These are phyloP conservation scores for Crepidotus variabilis DNA, from an alignment of 768 basidiomycete species.

Conservation along the genomic window DNA sequence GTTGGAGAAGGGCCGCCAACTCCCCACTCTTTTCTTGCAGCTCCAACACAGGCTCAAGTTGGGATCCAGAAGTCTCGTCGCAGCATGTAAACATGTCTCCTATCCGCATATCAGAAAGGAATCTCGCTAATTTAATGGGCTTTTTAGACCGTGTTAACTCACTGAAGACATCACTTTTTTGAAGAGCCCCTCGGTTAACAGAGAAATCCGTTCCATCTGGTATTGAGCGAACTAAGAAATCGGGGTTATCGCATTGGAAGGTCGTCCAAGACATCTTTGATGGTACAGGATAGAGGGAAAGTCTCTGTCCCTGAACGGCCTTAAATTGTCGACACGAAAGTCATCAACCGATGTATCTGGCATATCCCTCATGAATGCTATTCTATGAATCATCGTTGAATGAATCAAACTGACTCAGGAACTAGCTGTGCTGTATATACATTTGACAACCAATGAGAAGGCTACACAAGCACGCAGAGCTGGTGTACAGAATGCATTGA, in stretches of 20 bases:
- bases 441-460: too few relatives aligned
- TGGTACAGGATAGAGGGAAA: not conserved
- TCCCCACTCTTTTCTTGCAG: conserved; percentile 49
- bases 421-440: too few relatives aligned
- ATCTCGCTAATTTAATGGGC: not conserved
- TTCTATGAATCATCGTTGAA: too few relatives aligned
- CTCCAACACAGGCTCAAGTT: conserved; percentile 36
- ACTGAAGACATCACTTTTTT: conserved; percentile 64
- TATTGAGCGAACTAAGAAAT: conserved; percentile 54
- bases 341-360: not conserved
- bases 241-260: conserved; percentile 45
- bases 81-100: conserved; percentile 70
- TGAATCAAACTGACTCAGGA: not conserved
- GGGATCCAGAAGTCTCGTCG: conserved; percentile 26
- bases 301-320: not conserved
- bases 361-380: too few relatives aligned
- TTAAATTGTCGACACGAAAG: not conserved
- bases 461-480: too few relatives aligned
- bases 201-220: conserved; percentile 46
- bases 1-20: conserved; percentile 47
- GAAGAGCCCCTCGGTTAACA: conserved; percentile 46
- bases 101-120: conserved; percentile 22
- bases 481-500: conserved; percentile 19
- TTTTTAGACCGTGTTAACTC: conserved; percentile 21
- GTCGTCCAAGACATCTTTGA: conserved; percentile 24